Percentiles rank a stretch among this genome's conserved stretches.
phyloP scores from a whole-genome alignment of 257 asterid genomes.

The Nicotiana obtusifolia region DNA sequence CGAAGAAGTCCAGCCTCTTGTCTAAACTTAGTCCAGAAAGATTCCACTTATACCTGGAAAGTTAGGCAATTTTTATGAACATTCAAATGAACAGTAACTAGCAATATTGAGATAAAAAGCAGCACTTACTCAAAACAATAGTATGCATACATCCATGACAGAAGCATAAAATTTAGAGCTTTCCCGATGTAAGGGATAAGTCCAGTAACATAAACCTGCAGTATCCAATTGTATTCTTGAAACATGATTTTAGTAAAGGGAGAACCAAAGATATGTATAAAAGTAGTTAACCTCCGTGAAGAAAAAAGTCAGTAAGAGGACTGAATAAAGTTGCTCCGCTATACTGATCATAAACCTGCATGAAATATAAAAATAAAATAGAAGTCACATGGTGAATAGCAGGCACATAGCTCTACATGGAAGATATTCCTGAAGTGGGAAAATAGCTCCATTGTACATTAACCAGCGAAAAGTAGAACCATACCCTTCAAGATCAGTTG shows the following conservation, averaged over 20 bases:
- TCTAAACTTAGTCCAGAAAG: constrained; percentile 85
- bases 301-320: constrained; percentile 84
- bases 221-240: constrained; percentile 8
- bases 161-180: constrained; percentile 66
- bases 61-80: constrained; percentile 9
- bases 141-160: constrained; percentile 97
- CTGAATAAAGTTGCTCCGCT: constrained; percentile 81
- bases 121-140: constrained; percentile 94
- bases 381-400: constrained; percentile 9
- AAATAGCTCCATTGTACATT: constrained; percentile 7
- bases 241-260: constrained; percentile 11
- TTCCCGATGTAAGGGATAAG: constrained; percentile 72
- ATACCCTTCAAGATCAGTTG: constrained; percentile 72
- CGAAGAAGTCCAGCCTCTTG: constrained; percentile 93
- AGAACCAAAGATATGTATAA: neutral
- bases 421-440: neutral
- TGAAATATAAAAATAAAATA: constrained; percentile 5
- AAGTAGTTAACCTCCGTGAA: constrained; percentile 63
- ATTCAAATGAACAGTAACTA: constrained; percentile 3
- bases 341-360: constrained; percentile 72
- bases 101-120: constrained; percentile 10
- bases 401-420: neutral
- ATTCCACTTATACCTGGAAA: constrained; percentile 91
- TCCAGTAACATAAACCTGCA: constrained; percentile 73
- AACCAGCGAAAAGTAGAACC: constrained; percentile 7